Evolutionary conservation across 2,329 filamentous ascomycete genomes (phyloP), one percentile per base, ranked within the genome.

Genomic region (Neonectria coccinea): DNA sequence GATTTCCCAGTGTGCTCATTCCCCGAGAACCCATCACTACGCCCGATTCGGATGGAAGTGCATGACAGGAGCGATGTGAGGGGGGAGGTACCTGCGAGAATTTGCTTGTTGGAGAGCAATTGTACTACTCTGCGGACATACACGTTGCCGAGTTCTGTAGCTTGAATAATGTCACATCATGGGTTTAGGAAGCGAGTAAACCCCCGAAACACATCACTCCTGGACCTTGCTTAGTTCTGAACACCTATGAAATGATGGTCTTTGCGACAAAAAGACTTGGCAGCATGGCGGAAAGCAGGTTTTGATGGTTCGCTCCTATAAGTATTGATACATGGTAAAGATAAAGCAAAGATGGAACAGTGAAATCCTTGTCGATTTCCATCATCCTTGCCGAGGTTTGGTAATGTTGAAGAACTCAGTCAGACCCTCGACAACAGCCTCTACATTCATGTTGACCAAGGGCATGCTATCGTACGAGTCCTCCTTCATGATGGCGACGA

Each of bases 401-500:
- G 88, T 91, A 64, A 91, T 90, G 73, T 90, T 86, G 73, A 96
- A 96, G 67, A 96, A 93, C 75, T 94, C 89, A 42, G 89, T 88
- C 74, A 97, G 79, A 0, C 92, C 92, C 73, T 92, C 89, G 54
- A 94, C 92, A 33, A 94, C 91, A 0, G 92, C 90, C 73, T 93
- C 91, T 2, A 95, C 91, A 73, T 97, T 96, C 87, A 95, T 93
- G 72, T 94, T 93, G 66, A 97, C 92, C 67, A 94, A 82, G 4
- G 91, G 91, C 82, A 95, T 93, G 82, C 92, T 92, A 75, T 94
- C 91, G 71, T 93, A 92, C 29, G 90, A 92, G 59, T 92, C 92
- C 75, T 95, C 92, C 77, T 91, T 91, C 92, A 95, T 94, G 67
- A 97, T 91, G 64, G 92, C 93, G 36, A 97, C 92, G 14, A 97